A percentile compares a stretch with the other conserved stretches of the same genome.
Evolutionary conservation across 116 monocot genomes (phyloP).

Genomic region (Posidonia oceanica): DNA sequence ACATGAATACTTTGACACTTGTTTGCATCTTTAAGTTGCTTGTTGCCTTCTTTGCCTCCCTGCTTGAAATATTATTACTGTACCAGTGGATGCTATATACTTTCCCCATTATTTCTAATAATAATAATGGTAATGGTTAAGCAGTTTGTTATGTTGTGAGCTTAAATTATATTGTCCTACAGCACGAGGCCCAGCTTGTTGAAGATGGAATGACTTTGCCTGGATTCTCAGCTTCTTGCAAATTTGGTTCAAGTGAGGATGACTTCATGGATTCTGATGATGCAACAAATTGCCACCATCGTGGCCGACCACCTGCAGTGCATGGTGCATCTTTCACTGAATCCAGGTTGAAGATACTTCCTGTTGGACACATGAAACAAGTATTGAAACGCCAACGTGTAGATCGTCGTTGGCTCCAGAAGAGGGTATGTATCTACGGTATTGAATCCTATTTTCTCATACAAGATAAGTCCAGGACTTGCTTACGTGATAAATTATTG

Average conservation of each 20-base stretch:
- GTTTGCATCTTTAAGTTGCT: no score
- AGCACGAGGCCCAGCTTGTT: constrained; percentile 88
- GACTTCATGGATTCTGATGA: constrained; percentile 89
- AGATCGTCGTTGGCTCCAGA: constrained; percentile 37
- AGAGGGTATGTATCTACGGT: constrained; percentile 25
- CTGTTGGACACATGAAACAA: constrained; percentile 44
- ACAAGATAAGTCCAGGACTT: no score
- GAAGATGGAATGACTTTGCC: constrained; percentile 62
- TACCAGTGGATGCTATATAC: no score
- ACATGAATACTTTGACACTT: no score
- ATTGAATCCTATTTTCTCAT: background rate
- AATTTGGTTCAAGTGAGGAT: constrained; percentile 79
- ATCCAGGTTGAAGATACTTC: constrained; percentile 29
- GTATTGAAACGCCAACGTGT: constrained; percentile 39
- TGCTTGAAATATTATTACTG: no score
- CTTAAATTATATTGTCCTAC: constrained; percentile 13
- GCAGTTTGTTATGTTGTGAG: background rate
- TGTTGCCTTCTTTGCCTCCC: no score
- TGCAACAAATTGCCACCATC: constrained; percentile 30
- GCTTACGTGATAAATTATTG: no score
- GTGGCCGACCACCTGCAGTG: constrained; percentile 19
- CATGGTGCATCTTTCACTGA: constrained; percentile 22
- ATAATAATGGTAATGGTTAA: no score
- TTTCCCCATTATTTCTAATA: no score
- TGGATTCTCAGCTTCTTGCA: constrained; percentile 47